Evolutionary conservation across 2,329 filamentous ascomycete genomes (phyloP), one percentile per base, ranked within the genome.

Genomic region (Neodidymelliopsis sp.): DNA sequence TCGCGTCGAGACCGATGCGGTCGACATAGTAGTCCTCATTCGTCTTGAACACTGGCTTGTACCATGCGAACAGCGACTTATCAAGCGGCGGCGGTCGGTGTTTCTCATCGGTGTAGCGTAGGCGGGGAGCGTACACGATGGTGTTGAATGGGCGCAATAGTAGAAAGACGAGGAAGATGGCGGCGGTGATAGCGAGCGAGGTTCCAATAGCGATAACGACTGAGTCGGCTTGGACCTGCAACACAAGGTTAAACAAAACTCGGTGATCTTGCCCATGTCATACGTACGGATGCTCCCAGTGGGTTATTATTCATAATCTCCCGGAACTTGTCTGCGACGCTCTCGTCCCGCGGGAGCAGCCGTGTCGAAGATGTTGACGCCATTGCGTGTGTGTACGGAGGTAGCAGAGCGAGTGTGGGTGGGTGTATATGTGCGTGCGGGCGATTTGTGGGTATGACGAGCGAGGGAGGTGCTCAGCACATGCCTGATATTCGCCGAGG

Each of bases 121-220:
- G 80, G 71, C 95, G 93, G 29, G 94, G 94, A 3, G 94, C 92
- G 75, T 99, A 99, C 36, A 99, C 90, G 61, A 93, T 84, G 46
- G 87, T 88, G 73, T 97, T 93, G 74, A 92, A 91, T 4, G 94
- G 94, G 53, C 94, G 89, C 45, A 97, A 80, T 63, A 97, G 78
- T 55, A 91, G 96, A 80, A 97, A 99, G 57, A 86, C 75, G 49
- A 96, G 70, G 54, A 90, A 86, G 61, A 96, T 86, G 60, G 86
- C 79, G 55, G 82, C 66, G 7, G 91, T 90, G 66, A 94, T 78
- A 45, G 84, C 88, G 33, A 97, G 69, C 3, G 93, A 96, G 16
- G 89, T 91, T 56, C 80, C 89, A 33, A 97, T 77, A 37, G 92
- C 91, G 49, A 90, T 88, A 74, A 87, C 85, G 52, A 97, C 81